Percentiles rank a stretch among this genome's conserved stretches.
Evolutionary conservation across 2,329 filamentous ascomycete genomes (phyloP).

Genomic region (Exophiala aquamarina): DNA sequence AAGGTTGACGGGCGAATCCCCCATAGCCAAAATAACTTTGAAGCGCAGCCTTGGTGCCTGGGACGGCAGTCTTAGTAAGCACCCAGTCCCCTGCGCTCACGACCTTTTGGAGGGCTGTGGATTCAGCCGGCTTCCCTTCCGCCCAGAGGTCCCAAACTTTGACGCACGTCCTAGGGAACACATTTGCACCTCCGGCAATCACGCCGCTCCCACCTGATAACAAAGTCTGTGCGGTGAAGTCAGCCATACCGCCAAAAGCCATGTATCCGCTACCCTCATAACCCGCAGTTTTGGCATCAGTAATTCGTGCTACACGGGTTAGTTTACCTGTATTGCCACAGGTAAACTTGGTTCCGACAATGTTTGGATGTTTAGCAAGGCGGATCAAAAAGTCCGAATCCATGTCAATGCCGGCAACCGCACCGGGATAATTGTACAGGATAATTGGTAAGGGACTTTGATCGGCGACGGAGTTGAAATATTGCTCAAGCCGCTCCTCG

Average conservation of each 20-base stretch:
- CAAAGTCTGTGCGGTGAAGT: conserved; percentile 82
- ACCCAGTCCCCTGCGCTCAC: conserved; percentile 79
- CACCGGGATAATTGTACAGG: conserved; percentile 89
- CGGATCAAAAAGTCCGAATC: conserved; percentile 83
- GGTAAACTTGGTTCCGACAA: conserved; percentile 87
- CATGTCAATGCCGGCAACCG: conserved; percentile 83
- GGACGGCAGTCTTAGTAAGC: conserved; percentile 77
- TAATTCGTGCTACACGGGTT: conserved; percentile 73
- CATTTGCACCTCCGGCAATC: conserved; percentile 83
- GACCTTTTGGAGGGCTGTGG: conserved; percentile 72
- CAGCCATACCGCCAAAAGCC: conserved; percentile 83
- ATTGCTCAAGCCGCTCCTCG: conserved; percentile 70
- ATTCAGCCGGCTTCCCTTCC: conserved; percentile 72
- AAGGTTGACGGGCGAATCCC: conserved; percentile 69
- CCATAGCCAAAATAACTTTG: conserved; percentile 82
- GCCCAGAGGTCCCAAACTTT: conserved; percentile 75
- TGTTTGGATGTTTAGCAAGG: conserved; percentile 77
- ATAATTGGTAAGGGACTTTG: conserved; percentile 73
- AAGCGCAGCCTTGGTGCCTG: conserved; percentile 82
- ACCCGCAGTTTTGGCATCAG: conserved; percentile 56
- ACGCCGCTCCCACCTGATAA: conserved; percentile 77
- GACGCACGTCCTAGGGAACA: conserved; percentile 78
- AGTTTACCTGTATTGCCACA: conserved; percentile 89
- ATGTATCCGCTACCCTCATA: conserved; percentile 60
- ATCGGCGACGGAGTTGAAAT: conserved; percentile 74